Evolutionary conservation across 176 grass and related monocot species (phyloP).

Genomic region (Hsuehochloa calcarea): DNA sequence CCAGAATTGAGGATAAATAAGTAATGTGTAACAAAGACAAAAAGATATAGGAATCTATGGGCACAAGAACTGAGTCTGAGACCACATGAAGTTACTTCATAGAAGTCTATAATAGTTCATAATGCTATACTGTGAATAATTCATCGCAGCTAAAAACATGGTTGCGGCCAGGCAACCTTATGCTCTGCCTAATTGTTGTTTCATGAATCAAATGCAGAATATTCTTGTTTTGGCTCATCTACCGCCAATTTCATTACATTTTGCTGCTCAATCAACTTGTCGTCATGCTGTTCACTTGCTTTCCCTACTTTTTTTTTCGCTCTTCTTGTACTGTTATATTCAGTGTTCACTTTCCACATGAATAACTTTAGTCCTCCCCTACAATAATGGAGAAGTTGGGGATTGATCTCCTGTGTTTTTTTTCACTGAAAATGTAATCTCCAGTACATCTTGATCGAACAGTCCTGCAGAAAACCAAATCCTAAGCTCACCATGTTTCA

Average conservation of each 20-base stretch:
- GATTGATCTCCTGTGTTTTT: neutral
- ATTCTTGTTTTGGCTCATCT: neutral
- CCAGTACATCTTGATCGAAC: neutral
- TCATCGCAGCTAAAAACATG: neutral
- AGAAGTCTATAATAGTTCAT: neutral
- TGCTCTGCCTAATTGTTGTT: neutral
- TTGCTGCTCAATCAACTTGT: neutral
- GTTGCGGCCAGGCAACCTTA: neutral
- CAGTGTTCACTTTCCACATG: neutral
- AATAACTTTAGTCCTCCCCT: neutral
- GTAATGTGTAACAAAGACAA: neutral
- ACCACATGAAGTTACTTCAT: neutral
- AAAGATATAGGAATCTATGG: neutral
- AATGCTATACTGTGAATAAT: neutral
- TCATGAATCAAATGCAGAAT: neutral
- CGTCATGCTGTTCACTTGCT: neutral
- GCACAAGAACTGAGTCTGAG: neutral
- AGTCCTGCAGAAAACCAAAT: neutral
- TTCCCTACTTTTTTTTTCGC: neutral
- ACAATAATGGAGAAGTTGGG: neutral
- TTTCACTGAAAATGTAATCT: neutral
- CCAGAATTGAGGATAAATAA: neutral
- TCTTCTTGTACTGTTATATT: neutral
- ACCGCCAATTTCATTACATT: neutral
- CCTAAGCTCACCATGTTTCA: neutral